A percentile compares a stretch with the other conserved stretches of the same genome.
phyloP scores from a whole-genome alignment of 2,329 filamentous ascomycete species.

The Cordyceps farinosa region DNA sequence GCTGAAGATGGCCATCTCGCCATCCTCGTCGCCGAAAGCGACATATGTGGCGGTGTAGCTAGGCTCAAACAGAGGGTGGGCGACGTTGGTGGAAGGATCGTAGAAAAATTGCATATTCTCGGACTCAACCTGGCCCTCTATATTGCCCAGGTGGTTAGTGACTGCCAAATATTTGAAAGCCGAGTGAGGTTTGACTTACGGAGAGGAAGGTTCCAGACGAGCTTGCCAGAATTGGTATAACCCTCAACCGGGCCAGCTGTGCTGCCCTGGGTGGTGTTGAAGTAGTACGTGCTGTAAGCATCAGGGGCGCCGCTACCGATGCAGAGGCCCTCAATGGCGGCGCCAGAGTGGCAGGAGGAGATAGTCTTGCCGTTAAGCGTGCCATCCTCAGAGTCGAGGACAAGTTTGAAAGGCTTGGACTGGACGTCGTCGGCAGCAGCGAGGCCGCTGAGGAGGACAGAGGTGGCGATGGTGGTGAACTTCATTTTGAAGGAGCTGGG shows the following conservation, averaged over 20 bases:
- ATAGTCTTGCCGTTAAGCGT: constrained; percentile 2
- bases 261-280: constrained; percentile 15
- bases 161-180: too few relatives aligned
- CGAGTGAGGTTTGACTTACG: not conserved
- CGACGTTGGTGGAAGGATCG: constrained; percentile 15
- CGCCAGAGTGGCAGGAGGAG: constrained; percentile 14
- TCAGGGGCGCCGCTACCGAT: not conserved
- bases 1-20: constrained; percentile 15
- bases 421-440: constrained; percentile 15
- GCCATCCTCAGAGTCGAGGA: constrained; percentile 6
- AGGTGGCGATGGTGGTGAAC: constrained; percentile 11
- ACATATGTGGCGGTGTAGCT: constrained; percentile 5
- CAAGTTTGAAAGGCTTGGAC: constrained; percentile 18
- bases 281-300: not conserved
- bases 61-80: constrained; percentile 15
- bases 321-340: constrained; percentile 16
- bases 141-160: not conserved
- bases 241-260: not conserved
- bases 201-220: constrained; percentile 14
- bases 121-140: not conserved
- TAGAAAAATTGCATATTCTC: constrained; percentile 14
- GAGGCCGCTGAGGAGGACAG: constrained; percentile 10
- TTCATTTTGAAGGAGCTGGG: constrained; percentile 14
- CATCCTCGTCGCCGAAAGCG: not conserved
- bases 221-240: constrained; percentile 6